A percentile compares a stretch with the other conserved stretches of the same genome.
Evolutionary conservation across 2,329 filamentous ascomycete genomes (phyloP).

Genomic region (Beauveria brongniartii): DNA sequence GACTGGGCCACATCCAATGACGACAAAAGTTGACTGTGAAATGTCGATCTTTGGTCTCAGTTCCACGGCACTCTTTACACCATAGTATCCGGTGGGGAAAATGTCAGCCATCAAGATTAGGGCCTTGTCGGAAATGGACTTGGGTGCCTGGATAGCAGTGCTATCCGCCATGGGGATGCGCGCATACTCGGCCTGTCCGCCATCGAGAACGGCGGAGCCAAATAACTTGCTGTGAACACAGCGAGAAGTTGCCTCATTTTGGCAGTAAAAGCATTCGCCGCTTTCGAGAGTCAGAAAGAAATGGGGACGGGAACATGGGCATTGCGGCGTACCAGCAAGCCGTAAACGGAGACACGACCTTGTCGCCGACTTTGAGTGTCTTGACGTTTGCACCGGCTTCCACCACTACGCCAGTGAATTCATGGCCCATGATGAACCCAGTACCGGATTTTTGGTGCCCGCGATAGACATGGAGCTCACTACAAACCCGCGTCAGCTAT

Average conservation of each 20-base stretch:
- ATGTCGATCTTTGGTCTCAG: slow-evolving; percentile 35
- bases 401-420: slow-evolving; percentile 72
- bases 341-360: slow-evolving; percentile 77
- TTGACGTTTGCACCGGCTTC: slow-evolving; percentile 61
- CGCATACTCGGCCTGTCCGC: slow-evolving; percentile 75
- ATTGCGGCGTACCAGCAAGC: slow-evolving; percentile 56
- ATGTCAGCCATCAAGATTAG: slow-evolving; percentile 89
- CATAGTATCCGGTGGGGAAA: slow-evolving; percentile 82
- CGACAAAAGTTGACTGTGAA: slow-evolving; percentile 58
- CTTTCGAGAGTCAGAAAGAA: slow-evolving; percentile 15
- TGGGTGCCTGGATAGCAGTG: slow-evolving; percentile 65
- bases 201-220: slow-evolving; percentile 61
- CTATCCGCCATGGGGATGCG: slow-evolving; percentile 74
- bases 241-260: slow-evolving; percentile 65
- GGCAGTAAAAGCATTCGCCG: slow-evolving; percentile 77
- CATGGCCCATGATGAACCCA: slow-evolving; percentile 67
- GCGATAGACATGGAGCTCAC: slow-evolving; percentile 79
- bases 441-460: slow-evolving; percentile 66
- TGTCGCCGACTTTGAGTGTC: slow-evolving; percentile 64
- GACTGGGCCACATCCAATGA: slow-evolving; percentile 80
- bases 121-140: slow-evolving; percentile 61
- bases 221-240: slow-evolving; percentile 66
- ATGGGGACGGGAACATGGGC: no score
- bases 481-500: slow-evolving; percentile 23
- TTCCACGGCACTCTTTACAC: slow-evolving; percentile 68